These are phyloP conservation scores for Epichloe gansuensis DNA, from an alignment of 2,329 filamentous ascomycete species.

Conservation along the genomic window DNA sequence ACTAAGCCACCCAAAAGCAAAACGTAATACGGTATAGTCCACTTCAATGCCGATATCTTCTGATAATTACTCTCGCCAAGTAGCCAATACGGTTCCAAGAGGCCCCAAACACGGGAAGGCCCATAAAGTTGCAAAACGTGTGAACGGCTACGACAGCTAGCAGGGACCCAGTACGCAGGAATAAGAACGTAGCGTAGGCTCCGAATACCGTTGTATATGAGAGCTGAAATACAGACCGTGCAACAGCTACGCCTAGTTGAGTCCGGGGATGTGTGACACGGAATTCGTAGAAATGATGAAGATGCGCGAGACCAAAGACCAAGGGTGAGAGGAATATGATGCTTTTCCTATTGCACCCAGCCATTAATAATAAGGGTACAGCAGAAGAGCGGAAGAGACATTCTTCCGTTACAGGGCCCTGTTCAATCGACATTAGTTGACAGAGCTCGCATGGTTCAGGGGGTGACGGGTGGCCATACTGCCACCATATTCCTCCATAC, in stretches of 20 bases:
- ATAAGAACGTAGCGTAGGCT: slow-evolving; percentile 83
- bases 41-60: slow-evolving; percentile 25
- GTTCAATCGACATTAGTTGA: neutral
- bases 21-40: slow-evolving; percentile 70
- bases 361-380: slow-evolving; percentile 68
- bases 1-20: slow-evolving; percentile 61
- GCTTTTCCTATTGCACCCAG: slow-evolving; percentile 40
- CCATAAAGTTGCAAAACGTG: slow-evolving; percentile 85
- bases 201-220: slow-evolving; percentile 87
- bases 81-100: slow-evolving; percentile 45
- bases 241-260: slow-evolving; percentile 47
- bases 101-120: slow-evolving; percentile 74
- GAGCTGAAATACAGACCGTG: slow-evolving; percentile 73
- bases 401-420: slow-evolving; percentile 87
- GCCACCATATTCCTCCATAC: slow-evolving; percentile 80
- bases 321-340: slow-evolving; percentile 76
- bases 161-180: slow-evolving; percentile 72
- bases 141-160: slow-evolving; percentile 66
- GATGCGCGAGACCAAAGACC: slow-evolving; percentile 84
- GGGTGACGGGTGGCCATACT: slow-evolving; percentile 34
- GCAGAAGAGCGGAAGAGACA: slow-evolving; percentile 83
- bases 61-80: slow-evolving; percentile 12
- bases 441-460: neutral
- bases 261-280: slow-evolving; percentile 65
- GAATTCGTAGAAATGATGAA: slow-evolving; percentile 96